Evolutionary conservation across 176 grass and related monocot species (phyloP), one percentile per base, ranked within the genome.

Genomic region (Cenchrus purpureus): DNA sequence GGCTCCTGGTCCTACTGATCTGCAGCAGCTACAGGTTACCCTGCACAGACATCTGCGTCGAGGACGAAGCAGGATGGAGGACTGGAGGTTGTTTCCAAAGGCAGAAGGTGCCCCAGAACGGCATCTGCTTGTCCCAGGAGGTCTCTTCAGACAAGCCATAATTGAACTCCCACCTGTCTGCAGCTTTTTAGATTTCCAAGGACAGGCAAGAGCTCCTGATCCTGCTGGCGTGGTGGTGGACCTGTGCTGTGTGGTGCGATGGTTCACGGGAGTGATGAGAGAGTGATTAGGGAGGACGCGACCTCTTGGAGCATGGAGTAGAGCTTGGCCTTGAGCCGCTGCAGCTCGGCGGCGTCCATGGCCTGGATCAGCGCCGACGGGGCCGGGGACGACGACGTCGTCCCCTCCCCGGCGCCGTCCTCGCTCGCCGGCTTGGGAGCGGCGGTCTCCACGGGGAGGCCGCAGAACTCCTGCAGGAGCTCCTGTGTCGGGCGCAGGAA

Each of bases 261-360:
- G 71, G 22, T 65, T 86, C 45, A 40, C 37, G 37, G 37, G 37
- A 76, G n/a, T 25, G 16, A 29, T 77, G 31, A 8, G 0, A 32
- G 79, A 22, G 28, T 14, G 20, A 65, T 76, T 13, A 83, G 13
- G n/a, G 53, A 53, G 13, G 71, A 76, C 72, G 67, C 78, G 60
- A 98, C 95, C 95, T 98, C 95, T 85, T 98, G 88, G 51, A 98
- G 82, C 92, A 98, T 91, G 68, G 89, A 57, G 73, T 86, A 86
- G 10, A 98, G 91, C 82, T 86, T 95, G 68, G 91, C 82, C 72
- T 95, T 98, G 58, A 90, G 88, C 73, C 84, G 84, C 79, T 98
- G 92, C 42, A 95, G 82, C 57, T 93, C 95, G n/a, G 88, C 31
- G 16, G 90, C 74, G 79, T 85, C 86, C 70, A 91, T 74, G 57